Base-by-base conservation (phyloP, 176 grass and related monocot species). In the Rhynchospora breviuscula region DNA sequence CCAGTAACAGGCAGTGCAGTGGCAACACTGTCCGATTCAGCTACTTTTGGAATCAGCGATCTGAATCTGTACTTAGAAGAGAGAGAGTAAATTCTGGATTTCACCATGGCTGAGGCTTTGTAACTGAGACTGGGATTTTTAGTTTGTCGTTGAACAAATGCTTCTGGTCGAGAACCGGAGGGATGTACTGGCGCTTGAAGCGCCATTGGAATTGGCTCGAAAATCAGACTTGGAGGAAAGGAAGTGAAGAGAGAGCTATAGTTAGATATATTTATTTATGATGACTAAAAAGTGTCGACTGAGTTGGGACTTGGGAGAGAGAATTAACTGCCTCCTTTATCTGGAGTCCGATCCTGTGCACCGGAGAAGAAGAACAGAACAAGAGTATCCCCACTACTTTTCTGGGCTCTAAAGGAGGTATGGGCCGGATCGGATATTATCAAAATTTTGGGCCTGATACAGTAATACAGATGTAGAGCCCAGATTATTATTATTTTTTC, bases 1-100 rank as follows among this genome's bases (percentile, higher is more conserved):
- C 85, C 89, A 40, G 92, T 81, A 23, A 81, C 48, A 44, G 90
- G 85, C 22, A 86, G 14, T 76, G 81, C 79, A 67, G 79, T 15
- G 51, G 83, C 64, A 61, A 82, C 79, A 31, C 86, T 82, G 63
- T 84, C 86, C 15, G 91, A 67, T 67, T 82, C 80, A 31, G 80
- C 43, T 9, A 44, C 44, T 82, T 33, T 82, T 10, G 44, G 62
- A 7, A 54, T 63, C 17, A 18, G 5, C 25, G 23, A 51, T 67
- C 80, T 67, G 45, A 31, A 53, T 29, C 26, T 44, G 7, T 51
- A 71, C 19, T 43, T 85, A 35, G 60, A 18, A 78, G 48, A 79
- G 56, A 49, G 43, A 10, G 67, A 54, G 18, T 3, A 8, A 59
- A 67, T 12, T 9, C 80, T 52, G 15, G 80, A 82, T 49, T 66